Percentiles rank a stretch among this genome's conserved stretches.
These are phyloP conservation scores for Pichia pseudocactophila DNA, from an alignment of 805 yeast genomes.

Conservation along the genomic window DNA sequence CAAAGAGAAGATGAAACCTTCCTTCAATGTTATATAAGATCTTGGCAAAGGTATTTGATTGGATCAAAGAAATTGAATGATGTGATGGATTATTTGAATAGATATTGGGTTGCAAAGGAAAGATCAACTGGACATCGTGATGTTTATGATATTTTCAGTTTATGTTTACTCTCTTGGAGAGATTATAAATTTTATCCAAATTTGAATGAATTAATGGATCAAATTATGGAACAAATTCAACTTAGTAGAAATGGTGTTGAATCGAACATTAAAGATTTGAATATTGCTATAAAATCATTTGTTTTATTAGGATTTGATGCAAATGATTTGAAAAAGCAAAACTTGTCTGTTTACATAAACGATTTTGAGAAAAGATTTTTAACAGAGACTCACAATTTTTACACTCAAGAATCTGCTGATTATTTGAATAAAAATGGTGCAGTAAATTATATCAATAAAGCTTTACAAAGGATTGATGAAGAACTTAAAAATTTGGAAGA, in stretches of 20 bases:
- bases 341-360: conserved; percentile 70
- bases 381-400: conserved; percentile 57
- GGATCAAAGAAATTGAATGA: conserved; percentile 91
- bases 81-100: conserved; percentile 89
- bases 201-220: conserved; percentile 49
- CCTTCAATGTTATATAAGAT: conserved; percentile 72
- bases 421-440: conserved; percentile 70
- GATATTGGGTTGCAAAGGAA: conserved; percentile 97
- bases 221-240: conserved; percentile 68
- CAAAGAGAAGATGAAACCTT: conserved; percentile 56
- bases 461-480: conserved; percentile 72
- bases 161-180: conserved; percentile 85
- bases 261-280: conserved; percentile 56
- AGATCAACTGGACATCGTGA: conserved; percentile 87
- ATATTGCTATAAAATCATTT: conserved; percentile 74
- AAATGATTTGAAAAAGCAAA: conserved; percentile 79
- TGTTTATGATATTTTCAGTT: conserved; percentile 83
- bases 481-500: conserved; percentile 72
- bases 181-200: conserved; percentile 67
- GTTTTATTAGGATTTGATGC: conserved; percentile 86
- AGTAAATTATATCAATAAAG: conserved; percentile 83
- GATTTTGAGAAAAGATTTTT: conserved; percentile 74
- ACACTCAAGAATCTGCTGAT: conserved; percentile 54
- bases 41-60: conserved; percentile 82
- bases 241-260: conserved; percentile 72